A percentile compares a stretch with the other conserved stretches of the same genome.
Evolutionary conservation across 768 basidiomycete species (phyloP).

Genomic region (Auriculariales sp.): DNA sequence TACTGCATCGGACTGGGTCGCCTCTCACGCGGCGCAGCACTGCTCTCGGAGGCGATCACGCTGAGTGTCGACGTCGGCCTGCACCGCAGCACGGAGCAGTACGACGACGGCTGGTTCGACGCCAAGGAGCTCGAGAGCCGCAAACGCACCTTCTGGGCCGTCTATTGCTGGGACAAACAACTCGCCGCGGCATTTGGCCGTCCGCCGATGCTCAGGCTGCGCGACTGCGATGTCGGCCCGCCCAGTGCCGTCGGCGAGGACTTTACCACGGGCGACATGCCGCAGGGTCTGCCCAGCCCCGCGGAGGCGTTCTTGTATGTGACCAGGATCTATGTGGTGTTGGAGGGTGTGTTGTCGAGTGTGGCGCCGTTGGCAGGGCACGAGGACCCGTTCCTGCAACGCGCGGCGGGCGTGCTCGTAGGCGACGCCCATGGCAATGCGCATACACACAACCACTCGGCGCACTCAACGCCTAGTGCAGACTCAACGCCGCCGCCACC

Average conservation of each 20-base stretch:
- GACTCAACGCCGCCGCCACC: too few relatives aligned
- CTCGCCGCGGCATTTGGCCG: constrained; percentile 79
- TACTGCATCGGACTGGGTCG: constrained; percentile 86
- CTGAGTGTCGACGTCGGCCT: constrained; percentile 80
- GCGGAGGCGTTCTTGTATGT: constrained; percentile 70
- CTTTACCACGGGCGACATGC: constrained; percentile 57
- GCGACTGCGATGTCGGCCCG: constrained; percentile 87
- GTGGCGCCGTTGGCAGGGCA: constrained; percentile 46
- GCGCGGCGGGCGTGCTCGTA: constrained; percentile 54
- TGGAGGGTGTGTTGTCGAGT: constrained; percentile 78
- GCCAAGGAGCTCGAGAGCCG: constrained; percentile 82
- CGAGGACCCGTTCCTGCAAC: constrained; percentile 63
- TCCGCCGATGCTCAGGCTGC: constrained; percentile 70
- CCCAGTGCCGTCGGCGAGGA: constrained; percentile 81
- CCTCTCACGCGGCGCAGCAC: constrained; percentile 71
- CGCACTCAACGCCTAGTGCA: too few relatives aligned
- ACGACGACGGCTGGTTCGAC: constrained; percentile 69
- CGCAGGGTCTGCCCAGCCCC: constrained; percentile 57
- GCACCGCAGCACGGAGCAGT: constrained; percentile 74
- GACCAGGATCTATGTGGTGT: constrained; percentile 69
- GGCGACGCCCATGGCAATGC: constrained; percentile 18
- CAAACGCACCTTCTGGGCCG: constrained; percentile 93
- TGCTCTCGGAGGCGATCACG: constrained; percentile 77
- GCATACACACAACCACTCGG: background rate
- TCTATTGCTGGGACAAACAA: constrained; percentile 95